Percentiles rank a stretch among this genome's conserved stretches.
These are phyloP conservation scores for Pythium rhizo-oryzae DNA, from an alignment of 352 stramenopile species.

Conservation along the genomic window DNA sequence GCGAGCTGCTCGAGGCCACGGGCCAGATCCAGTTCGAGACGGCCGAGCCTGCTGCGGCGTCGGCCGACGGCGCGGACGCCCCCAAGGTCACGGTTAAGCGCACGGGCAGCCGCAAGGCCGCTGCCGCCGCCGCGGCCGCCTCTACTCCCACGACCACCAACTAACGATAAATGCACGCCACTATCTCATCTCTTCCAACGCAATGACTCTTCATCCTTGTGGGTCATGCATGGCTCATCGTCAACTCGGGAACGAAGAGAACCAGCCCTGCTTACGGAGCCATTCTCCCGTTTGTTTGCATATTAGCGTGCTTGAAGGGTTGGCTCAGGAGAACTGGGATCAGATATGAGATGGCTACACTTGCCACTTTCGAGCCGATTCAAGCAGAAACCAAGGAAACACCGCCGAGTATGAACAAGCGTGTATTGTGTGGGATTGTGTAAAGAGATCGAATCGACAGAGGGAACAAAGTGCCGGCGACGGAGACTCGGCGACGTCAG, in stretches of 20 bases:
- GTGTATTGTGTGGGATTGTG: background rate
- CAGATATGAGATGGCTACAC: slow-evolving; percentile 7
- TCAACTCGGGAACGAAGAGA: too few species aligned
- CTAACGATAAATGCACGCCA: slow-evolving; percentile 8
- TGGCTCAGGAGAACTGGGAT: background rate
- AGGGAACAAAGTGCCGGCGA: background rate
- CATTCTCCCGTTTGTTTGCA: too few species aligned
- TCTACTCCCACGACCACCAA: background rate
- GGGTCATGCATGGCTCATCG: too few species aligned
- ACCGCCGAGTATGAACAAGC: background rate
- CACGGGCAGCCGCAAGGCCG: slow-evolving; percentile 61
- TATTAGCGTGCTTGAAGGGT: too few species aligned
- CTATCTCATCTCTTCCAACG: background rate
- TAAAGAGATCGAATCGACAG: background rate
- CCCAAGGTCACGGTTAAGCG: slow-evolving; percentile 68
- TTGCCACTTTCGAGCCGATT: too few species aligned
- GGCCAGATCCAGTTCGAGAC: slow-evolving; percentile 68
- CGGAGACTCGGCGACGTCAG: background rate
- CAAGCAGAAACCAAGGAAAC: background rate
- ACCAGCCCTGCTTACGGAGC: too few species aligned
- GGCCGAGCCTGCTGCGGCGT: slow-evolving; percentile 15
- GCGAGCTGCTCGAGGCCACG: slow-evolving; percentile 88
- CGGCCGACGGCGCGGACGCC: slow-evolving; percentile 31
- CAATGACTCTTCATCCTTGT: too few species aligned
- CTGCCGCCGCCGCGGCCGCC: background rate